Percentiles rank a stretch among this genome's conserved stretches.
These are phyloP conservation scores for Saccharomycopsis guyanensis DNA, from an alignment of 805 yeast species.

Conservation along the genomic window DNA sequence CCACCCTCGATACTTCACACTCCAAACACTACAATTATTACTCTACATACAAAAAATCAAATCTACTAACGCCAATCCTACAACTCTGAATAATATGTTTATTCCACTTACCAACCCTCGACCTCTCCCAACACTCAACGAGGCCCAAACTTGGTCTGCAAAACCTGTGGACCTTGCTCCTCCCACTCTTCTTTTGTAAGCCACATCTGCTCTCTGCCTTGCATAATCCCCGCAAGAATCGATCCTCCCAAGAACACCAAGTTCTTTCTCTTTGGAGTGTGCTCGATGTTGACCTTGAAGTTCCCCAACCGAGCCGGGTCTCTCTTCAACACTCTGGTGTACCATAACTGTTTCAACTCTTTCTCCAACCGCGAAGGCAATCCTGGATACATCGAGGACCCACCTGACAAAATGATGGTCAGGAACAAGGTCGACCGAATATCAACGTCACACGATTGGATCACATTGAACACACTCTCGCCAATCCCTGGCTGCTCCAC, in stretches of 20 bases:
- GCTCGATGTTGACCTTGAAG: conserved; percentile 94
- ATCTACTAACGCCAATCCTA: no score
- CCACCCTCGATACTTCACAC: no score
- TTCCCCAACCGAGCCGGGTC: conserved; percentile 82
- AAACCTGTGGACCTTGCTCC: conserved; percentile 84
- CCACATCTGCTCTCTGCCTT: conserved; percentile 98
- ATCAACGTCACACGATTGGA: conserved; percentile 93
- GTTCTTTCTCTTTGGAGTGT: conserved; percentile 97
- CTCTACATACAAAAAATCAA: no score
- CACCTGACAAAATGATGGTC: conserved; percentile 93
- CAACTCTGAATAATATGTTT: no score
- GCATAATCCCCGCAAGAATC: conserved; percentile 95
- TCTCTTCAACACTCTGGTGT: conserved; percentile 75
- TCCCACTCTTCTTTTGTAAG: conserved; percentile 94
- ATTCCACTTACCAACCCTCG: no score
- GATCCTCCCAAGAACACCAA: conserved; percentile 99
- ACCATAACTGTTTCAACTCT: conserved; percentile 95
- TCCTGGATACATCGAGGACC: conserved; percentile 98
- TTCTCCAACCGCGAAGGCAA: conserved; percentile 92
- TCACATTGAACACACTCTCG: conserved; percentile 82
- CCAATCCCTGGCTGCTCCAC: conserved; percentile 97
- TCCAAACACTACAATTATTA: no score
- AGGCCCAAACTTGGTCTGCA: conserved; percentile 82
- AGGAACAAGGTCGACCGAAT: conserved; percentile 80
- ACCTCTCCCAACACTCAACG: conserved; percentile 54